Evolutionary conservation across 2,329 filamentous ascomycete genomes (phyloP).

Genomic region (Fusarium nanum): DNA sequence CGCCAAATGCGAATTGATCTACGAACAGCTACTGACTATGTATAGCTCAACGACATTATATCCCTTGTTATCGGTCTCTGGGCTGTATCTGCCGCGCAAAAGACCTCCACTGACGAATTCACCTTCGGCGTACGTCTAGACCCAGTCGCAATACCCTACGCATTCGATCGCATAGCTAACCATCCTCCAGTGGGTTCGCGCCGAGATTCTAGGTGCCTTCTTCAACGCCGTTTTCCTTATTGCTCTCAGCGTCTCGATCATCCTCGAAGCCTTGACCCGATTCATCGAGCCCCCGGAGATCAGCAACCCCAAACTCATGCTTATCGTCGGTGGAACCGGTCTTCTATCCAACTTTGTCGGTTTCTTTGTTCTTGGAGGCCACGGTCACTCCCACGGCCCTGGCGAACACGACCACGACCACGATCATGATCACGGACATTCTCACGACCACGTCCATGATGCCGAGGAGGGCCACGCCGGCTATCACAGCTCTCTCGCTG

Average conservation of each 20-base stretch:
- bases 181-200: constrained; percentile 84
- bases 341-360: constrained; percentile 90
- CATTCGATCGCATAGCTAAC: constrained; percentile 37
- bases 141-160: background rate
- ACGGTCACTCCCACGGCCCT: constrained; percentile 82
- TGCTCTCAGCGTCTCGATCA: constrained; percentile 94
- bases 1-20: background rate
- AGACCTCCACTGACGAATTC: constrained; percentile 88
- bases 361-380: constrained; percentile 91
- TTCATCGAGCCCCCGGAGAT: constrained; percentile 93
- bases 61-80: constrained; percentile 92
- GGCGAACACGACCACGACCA: constrained; percentile 63
- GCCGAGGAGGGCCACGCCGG: constrained; percentile 65
- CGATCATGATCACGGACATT: constrained; percentile 54
- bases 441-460: constrained; percentile 52
- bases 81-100: constrained; percentile 90
- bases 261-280: constrained; percentile 92
- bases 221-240: constrained; percentile 98
- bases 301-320: constrained; percentile 83
- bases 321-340: constrained; percentile 88
- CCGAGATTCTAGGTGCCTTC: constrained; percentile 94
- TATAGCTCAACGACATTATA: constrained; percentile 93
- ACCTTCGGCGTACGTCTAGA: constrained; percentile 83
- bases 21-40: constrained; percentile 24
- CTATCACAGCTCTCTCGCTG: constrained; percentile 58